Evolutionary conservation across 768 basidiomycete genomes (phyloP).

Genomic region (Cyclocybe cylindracea): DNA sequence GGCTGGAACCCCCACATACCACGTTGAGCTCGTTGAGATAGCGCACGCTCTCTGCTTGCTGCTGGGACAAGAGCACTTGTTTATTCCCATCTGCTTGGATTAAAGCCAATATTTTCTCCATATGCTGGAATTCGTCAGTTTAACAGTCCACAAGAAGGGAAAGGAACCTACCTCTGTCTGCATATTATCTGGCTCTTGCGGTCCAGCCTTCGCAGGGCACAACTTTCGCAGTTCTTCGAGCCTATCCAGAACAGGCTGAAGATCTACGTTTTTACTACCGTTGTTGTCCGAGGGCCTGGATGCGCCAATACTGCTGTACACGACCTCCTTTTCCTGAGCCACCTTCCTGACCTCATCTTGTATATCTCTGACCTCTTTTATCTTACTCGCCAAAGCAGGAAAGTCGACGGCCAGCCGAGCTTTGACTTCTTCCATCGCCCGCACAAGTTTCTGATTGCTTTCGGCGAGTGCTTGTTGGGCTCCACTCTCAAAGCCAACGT

Average conservation of each 20-base stretch:
- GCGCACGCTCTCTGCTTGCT: constrained; percentile 73
- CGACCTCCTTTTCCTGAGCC: constrained; percentile 1
- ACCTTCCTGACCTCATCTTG: not conserved
- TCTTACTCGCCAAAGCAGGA: constrained; percentile 33
- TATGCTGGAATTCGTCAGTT: constrained; percentile 20
- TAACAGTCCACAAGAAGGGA: not conserved
- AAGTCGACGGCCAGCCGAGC: constrained; percentile 38
- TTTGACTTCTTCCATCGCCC: constrained; percentile 40
- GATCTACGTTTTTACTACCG: constrained; percentile 3
- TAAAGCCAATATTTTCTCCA: constrained; percentile 48
- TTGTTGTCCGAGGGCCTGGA: not conserved
- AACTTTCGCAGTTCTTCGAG: constrained; percentile 20
- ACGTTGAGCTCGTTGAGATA: constrained; percentile 79
- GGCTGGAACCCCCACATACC: constrained; percentile 34
- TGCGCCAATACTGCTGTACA: not conserved
- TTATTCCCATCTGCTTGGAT: constrained; percentile 50
- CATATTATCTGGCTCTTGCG: not conserved
- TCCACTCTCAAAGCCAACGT: not conserved
- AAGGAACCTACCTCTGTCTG: constrained; percentile 4
- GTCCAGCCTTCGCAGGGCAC: not conserved
- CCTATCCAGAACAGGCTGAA: constrained; percentile 16
- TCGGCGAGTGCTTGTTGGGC: not conserved
- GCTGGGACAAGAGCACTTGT: constrained; percentile 51
- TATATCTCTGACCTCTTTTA: constrained; percentile 15
- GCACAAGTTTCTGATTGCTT: constrained; percentile 20